Evolutionary conservation across 768 basidiomycete genomes (phyloP).

Genomic region (Mrakia blollopis): DNA sequence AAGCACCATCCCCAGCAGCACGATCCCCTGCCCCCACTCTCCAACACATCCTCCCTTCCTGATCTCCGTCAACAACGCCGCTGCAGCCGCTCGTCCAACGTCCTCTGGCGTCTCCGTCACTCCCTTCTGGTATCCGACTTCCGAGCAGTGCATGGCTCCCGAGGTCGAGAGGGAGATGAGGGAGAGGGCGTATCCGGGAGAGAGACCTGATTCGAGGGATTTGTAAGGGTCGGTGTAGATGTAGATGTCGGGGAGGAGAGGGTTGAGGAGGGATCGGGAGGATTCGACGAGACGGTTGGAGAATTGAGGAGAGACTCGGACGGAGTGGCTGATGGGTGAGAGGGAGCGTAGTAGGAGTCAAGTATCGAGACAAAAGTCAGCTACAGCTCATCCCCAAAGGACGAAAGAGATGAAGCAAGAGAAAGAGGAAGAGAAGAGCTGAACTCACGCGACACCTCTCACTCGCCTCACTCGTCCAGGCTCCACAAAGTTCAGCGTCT

Average conservation of each 20-base stretch:
- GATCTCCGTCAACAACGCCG: conserved; percentile 72
- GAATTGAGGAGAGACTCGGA: conserved; percentile 93
- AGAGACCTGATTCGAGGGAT: conserved; percentile 88
- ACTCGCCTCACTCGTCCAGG: conserved; percentile 89
- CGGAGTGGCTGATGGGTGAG: conserved; percentile 67
- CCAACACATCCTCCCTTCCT: conserved; percentile 83
- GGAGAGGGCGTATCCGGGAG: conserved; percentile 89
- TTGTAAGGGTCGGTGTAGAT: conserved; percentile 98
- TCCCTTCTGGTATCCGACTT: conserved; percentile 64
- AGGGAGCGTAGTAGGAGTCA: neutral
- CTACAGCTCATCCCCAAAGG: neutral
- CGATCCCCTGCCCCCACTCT: conserved; percentile 76
- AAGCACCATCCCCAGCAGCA: conserved; percentile 85
- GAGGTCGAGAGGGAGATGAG: conserved; percentile 90
- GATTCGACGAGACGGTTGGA: conserved; percentile 97
- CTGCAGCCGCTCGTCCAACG: conserved; percentile 73
- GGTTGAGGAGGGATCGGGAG: conserved; percentile 83
- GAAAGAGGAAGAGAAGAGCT: too few species aligned
- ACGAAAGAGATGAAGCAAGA: neutral
- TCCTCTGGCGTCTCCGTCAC: conserved; percentile 74
- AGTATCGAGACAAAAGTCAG: conserved; percentile 2
- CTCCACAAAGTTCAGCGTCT: conserved; percentile 87
- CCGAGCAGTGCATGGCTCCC: conserved; percentile 76
- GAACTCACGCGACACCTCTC: conserved; percentile 83
- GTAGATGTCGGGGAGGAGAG: conserved; percentile 96